Base-by-base conservation (phyloP, 31 red algal species). In the Porphyra umbilicalis region DNA sequence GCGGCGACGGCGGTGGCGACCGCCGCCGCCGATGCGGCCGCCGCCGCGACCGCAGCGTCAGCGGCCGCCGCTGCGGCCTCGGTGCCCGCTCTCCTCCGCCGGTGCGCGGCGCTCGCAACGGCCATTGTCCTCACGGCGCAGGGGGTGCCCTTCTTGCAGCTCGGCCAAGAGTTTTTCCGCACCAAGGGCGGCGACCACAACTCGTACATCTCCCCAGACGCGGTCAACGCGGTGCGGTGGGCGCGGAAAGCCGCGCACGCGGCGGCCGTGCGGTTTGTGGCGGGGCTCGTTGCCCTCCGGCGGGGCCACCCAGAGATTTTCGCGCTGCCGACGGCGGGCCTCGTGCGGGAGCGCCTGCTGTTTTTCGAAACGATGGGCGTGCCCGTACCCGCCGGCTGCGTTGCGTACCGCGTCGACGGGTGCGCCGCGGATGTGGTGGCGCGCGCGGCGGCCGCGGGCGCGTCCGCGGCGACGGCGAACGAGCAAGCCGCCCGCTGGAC, bases 121-220 rank as follows among this genome's bases (percentile, higher is more conserved):
- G 86, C 86, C 44, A 76, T 94, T 79, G 85, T 98, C 9, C 79
- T 98, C 67, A 98, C 95, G 7, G 83, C 85, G 2, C 95, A 98
- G 85, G 95, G 95, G 13, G 79, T 98, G 35, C 92, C 95, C 25
- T 94, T 98, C 67, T 85, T 92, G 13, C 91, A 94, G 39, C 81
- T 80, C 9, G 95, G 95, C 9, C 89, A 92, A 31, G 95, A 98
- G 84, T 88, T 98, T 84, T 86, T 84, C 39, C 89, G 95, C 57
- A 98, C 91, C 36, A 98, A 98, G 83, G 85, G 82, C 83, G 95
- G 88, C 34, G 92, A 85, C 67, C 92, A 98, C 35, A 98, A 98
- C 82, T 94, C 92, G 32, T 98, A 98, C 79, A 77, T 89, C 33
- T 92, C 91, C 10, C 83, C 91, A 34, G 95, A 98, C 46, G 74